phyloP scores from a whole-genome alignment of 1,284 basidiomycete species.

The Abortiporus biennis region DNA sequence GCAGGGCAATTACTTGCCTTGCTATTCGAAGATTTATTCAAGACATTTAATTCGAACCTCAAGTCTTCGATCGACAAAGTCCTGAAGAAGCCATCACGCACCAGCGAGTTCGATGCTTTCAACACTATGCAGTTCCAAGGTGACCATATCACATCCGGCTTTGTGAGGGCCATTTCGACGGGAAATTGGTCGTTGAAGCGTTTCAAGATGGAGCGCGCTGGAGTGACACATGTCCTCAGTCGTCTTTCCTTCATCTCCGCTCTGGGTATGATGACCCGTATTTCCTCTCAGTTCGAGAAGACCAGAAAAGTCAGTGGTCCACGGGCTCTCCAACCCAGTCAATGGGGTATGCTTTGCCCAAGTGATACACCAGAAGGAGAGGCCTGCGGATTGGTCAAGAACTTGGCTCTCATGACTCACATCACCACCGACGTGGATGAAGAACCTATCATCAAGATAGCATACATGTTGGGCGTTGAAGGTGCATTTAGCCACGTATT shows the following conservation, averaged over 20 bases:
- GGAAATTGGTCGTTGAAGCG: slow-evolving; percentile 99
- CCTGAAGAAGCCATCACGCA: slow-evolving; percentile 93
- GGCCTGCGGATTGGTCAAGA: slow-evolving; percentile 98
- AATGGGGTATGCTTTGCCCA: slow-evolving; percentile 99
- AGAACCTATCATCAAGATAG: slow-evolving; percentile 85
- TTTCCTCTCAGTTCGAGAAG: slow-evolving; percentile 99
- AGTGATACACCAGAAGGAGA: slow-evolving; percentile 99
- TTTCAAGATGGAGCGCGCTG: slow-evolving; percentile 99
- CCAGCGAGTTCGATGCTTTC: slow-evolving; percentile 93
- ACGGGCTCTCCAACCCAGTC: slow-evolving; percentile 93
- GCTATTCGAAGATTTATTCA: slow-evolving; percentile 98
- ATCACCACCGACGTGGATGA: slow-evolving; percentile 99
- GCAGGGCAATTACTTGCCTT: slow-evolving; percentile 95
- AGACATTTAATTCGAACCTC: slow-evolving; percentile 96
- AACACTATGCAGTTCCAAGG: slow-evolving; percentile 92
- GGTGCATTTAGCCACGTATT: slow-evolving; percentile 38
- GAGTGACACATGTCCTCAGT: slow-evolving; percentile 97
- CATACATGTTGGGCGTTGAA: slow-evolving; percentile 95
- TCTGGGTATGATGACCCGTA: slow-evolving; percentile 99
- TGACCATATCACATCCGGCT: slow-evolving; percentile 94
- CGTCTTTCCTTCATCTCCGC: slow-evolving; percentile 96
- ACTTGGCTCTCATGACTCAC: slow-evolving; percentile 98
- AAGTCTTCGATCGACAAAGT: slow-evolving; percentile 98
- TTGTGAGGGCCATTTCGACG: slow-evolving; percentile 96
- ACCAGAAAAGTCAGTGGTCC: slow-evolving; percentile 98